phyloP scores from a whole-genome alignment of 768 basidiomycete genomes.

The Trametes villosa region DNA sequence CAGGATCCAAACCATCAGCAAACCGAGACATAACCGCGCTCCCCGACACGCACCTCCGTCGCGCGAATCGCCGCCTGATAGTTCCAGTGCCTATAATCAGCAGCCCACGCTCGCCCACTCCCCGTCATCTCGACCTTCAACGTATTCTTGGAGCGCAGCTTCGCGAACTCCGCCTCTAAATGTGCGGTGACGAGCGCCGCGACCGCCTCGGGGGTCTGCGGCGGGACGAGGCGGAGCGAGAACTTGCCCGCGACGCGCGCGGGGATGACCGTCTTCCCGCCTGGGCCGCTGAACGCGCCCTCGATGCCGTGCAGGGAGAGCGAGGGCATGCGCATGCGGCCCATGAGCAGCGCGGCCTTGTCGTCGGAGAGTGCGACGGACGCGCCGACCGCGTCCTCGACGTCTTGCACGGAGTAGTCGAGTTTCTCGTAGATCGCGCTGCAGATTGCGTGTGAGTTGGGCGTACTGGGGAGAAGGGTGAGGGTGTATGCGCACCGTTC shows the following conservation, averaged over 20 bases:
- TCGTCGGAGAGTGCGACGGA: conserved; percentile 74
- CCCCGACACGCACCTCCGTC: conserved; percentile 57
- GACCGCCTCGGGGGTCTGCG: conserved; percentile 77
- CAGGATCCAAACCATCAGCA: background rate
- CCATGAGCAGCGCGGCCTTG: conserved; percentile 85
- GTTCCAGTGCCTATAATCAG: conserved; percentile 88
- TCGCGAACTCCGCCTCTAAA: conserved; percentile 79
- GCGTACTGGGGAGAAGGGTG: too few relatives aligned
- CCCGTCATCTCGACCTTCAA: conserved; percentile 71
- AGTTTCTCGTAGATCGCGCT: conserved; percentile 75
- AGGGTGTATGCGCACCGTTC: conserved; percentile 55
- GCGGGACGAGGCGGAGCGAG: conserved; percentile 91
- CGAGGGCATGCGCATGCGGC: conserved; percentile 88
- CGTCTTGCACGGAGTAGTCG: conserved; percentile 73
- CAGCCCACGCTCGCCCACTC: conserved; percentile 91
- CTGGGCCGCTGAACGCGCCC: conserved; percentile 85
- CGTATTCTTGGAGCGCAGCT: conserved; percentile 84
- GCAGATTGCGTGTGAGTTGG: background rate
- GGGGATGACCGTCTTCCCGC: conserved; percentile 93
- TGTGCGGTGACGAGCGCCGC: conserved; percentile 72
- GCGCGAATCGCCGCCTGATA: conserved; percentile 87
- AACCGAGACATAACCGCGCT: background rate
- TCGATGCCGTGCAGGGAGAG: conserved; percentile 95
- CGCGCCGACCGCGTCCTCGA: conserved; percentile 78
- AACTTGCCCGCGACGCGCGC: conserved; percentile 90